Percentiles rank a stretch among this genome's conserved stretches.
Evolutionary conservation across 768 basidiomycete genomes (phyloP).

Genomic region (Termitomyces sp.): DNA sequence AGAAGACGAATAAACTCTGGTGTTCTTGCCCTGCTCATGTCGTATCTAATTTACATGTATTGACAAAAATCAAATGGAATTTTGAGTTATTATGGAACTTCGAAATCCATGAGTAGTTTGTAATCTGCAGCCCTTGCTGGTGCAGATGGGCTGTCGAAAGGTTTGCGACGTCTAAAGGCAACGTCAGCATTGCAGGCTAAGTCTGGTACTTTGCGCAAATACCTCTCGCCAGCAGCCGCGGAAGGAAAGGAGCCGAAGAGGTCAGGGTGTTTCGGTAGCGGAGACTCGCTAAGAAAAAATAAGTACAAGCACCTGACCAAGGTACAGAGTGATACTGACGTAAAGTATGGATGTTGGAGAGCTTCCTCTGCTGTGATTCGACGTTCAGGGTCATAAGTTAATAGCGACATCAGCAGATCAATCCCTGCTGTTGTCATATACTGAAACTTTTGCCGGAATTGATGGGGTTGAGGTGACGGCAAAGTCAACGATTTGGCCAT

Average conservation of each 20-base stretch:
- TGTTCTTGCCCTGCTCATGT: neutral
- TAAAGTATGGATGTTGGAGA: conserved; percentile 87
- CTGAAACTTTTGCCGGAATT: conserved; percentile 82
- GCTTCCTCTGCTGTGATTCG: conserved; percentile 91
- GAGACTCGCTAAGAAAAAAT: conserved; percentile 65
- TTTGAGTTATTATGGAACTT: conserved; percentile 28
- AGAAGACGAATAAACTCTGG: conserved; percentile 13
- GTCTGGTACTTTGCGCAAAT: conserved; percentile 19
- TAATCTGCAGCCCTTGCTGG: conserved; percentile 69
- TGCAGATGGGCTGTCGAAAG: conserved; percentile 76
- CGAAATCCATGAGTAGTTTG: conserved; percentile 61
- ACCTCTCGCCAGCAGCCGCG: conserved; percentile 95
- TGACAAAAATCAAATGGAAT: neutral
- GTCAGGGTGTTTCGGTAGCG: conserved; percentile 93
- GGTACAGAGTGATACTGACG: conserved; percentile 36
- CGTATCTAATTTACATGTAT: neutral
- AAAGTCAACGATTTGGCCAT: conserved; percentile 74
- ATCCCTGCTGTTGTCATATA: conserved; percentile 81
- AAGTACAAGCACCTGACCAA: neutral
- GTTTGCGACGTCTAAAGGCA: conserved; percentile 60
- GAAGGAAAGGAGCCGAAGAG: conserved; percentile 95
- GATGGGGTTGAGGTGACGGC: conserved; percentile 67
- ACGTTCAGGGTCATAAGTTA: conserved; percentile 85
- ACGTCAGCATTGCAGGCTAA: conserved; percentile 4
- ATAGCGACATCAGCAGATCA: conserved; percentile 73